These are phyloP conservation scores for Xylariaceae sp. DNA, from an alignment of 2,329 filamentous ascomycete species.

Conservation along the genomic window DNA sequence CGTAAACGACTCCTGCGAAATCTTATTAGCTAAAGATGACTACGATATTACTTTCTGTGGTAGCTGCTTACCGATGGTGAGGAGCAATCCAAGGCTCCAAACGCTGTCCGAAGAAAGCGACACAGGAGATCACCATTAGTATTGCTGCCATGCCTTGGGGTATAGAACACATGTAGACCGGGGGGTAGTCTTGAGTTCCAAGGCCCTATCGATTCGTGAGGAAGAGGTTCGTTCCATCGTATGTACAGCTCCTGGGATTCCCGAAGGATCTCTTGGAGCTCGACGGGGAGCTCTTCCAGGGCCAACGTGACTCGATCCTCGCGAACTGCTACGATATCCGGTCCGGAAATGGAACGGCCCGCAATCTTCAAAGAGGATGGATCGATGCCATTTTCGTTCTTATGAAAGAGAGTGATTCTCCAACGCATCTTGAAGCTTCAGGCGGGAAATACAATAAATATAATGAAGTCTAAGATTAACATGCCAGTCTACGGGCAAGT, in stretches of 20 bases:
- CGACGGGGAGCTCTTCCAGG: constrained; percentile 71
- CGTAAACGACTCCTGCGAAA: constrained; percentile 65
- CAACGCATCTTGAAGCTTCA: constrained; percentile 63
- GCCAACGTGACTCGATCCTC: constrained; percentile 79
- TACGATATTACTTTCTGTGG: constrained; percentile 34
- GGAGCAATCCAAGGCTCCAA: constrained; percentile 41
- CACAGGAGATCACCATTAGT: constrained; percentile 37
- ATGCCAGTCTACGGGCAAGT: background rate
- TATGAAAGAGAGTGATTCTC: constrained; percentile 77
- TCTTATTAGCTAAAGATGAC: constrained; percentile 56
- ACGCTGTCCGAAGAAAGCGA: constrained; percentile 34
- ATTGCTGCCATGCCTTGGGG: constrained; percentile 50
- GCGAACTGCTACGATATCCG: constrained; percentile 65
- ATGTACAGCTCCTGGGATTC: constrained; percentile 74
- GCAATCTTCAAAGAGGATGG: constrained; percentile 64
- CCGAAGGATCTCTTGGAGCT: constrained; percentile 64
- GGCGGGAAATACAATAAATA: background rate
- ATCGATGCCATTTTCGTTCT: constrained; percentile 64
- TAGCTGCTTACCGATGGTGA: constrained; percentile 35
- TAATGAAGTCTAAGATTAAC: constrained; percentile 7
- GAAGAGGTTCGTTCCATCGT: constrained; percentile 68
- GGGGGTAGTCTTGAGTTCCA: constrained; percentile 75
- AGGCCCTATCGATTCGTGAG: constrained; percentile 66
- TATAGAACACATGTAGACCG: constrained; percentile 81
- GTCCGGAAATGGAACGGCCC: constrained; percentile 56